Conservation (phyloP, 768 basidiomycete species). For the Leccinum olivaceopallidum region DNA sequence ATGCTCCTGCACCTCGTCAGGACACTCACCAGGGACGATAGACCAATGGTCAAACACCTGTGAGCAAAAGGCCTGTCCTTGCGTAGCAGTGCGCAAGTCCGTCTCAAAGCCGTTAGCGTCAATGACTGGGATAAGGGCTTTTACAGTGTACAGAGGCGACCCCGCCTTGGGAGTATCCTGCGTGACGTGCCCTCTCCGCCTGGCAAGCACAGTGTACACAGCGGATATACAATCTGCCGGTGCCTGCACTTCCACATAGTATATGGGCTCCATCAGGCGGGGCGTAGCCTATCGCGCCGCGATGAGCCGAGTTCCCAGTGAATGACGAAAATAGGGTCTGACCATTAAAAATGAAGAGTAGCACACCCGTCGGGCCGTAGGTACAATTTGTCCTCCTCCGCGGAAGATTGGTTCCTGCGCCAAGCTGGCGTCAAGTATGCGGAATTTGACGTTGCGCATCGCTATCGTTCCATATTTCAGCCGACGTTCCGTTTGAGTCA, state of each 20-base stretch:
- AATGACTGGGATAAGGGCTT: conserved; percentile 97
- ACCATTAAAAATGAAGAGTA: conserved; percentile 99
- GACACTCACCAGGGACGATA: conserved; percentile 84
- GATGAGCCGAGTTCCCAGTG: conserved; percentile 2
- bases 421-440: conserved; percentile 87
- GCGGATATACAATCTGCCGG: conserved; percentile 99
- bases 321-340: conserved; percentile 31
- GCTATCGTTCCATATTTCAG: conserved; percentile 47
- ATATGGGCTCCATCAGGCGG: conserved; percentile 94
- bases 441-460: conserved; percentile 98
- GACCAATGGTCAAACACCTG: conserved; percentile 99
- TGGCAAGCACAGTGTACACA: conserved; percentile 97
- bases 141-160: conserved; percentile 96
- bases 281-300: conserved; percentile 75
- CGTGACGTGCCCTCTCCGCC: conserved; percentile 98
- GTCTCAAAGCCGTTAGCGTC: conserved; percentile 99
- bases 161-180: conserved; percentile 98
- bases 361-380: conserved; percentile 97
- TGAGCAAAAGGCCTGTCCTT: conserved; percentile 98
- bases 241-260: conserved; percentile 99
- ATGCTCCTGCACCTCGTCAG: not conserved
- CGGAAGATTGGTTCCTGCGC: conserved; percentile 97
- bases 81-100: conserved; percentile 94
- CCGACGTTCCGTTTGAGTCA: conserved; percentile 1
- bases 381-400: conserved; percentile 98